These are phyloP conservation scores for Isoetes taiwanensis DNA, from an alignment of 75 land plant genomes.

Conservation along the genomic window DNA sequence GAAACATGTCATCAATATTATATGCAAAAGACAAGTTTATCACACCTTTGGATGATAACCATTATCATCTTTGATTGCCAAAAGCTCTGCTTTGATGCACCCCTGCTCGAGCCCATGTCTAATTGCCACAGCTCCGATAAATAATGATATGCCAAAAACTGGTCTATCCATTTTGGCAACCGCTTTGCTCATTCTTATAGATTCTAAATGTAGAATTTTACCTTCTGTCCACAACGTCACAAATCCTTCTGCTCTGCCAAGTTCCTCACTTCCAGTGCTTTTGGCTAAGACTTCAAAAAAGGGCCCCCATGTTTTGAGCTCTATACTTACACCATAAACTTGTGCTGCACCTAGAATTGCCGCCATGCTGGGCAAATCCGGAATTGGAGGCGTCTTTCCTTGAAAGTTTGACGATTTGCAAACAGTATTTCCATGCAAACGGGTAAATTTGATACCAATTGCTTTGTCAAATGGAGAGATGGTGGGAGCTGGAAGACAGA, in stretches of 20 bases:
- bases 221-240: constrained; percentile 52
- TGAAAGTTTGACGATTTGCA: no score
- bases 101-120: constrained; percentile 62
- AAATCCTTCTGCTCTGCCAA: constrained; percentile 68
- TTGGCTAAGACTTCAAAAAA: constrained; percentile 4
- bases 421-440: no score
- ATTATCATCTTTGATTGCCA: constrained; percentile 81
- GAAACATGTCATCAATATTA: neutral
- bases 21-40: neutral
- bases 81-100: constrained; percentile 62
- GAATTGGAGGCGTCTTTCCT: no score
- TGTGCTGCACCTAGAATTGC: constrained; percentile 9
- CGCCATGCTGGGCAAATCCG: constrained; percentile 11
- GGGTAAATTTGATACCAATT: no score
- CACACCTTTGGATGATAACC: constrained; percentile 64
- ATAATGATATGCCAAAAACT: constrained; percentile 66
- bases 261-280: constrained; percentile 17
- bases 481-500: no score
- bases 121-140: constrained; percentile 68
- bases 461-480: no score
- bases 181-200: constrained; percentile 45
- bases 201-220: constrained; percentile 71
- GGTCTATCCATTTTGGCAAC: constrained; percentile 48
- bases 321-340: constrained; percentile 10
- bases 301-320: constrained; percentile 12